Conservation (phyloP, 1,284 basidiomycete genomes). For the Papiliotrema laurentii region DNA sequence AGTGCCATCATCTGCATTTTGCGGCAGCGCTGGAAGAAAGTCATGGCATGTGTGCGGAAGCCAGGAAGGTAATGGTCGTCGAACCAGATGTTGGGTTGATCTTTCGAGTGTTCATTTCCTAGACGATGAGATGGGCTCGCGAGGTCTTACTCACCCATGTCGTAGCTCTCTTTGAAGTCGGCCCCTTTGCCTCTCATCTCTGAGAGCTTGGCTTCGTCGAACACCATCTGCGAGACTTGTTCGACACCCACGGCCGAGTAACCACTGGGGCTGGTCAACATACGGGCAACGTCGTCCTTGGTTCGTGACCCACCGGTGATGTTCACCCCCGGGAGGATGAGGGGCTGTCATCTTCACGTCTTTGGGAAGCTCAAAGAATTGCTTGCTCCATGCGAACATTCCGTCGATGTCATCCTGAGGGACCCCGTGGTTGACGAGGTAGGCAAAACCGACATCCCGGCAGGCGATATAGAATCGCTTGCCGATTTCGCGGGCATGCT, state of each 20-base stretch:
- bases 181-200: conserved; percentile 47
- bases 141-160: conserved; percentile 51
- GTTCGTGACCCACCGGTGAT: conserved; percentile 28
- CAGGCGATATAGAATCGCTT: conserved; percentile 24
- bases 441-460: conserved; percentile 49
- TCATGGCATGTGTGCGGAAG: conserved; percentile 54
- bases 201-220: conserved; percentile 43
- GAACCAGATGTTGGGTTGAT: conserved; percentile 59
- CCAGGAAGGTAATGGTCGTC: conserved; percentile 56
- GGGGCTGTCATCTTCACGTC: conserved; percentile 58
- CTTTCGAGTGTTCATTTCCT: conserved; percentile 31
- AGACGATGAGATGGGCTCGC: conserved; percentile 31
- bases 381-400: conserved; percentile 55
- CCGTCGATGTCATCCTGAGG: conserved; percentile 50
- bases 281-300: neutral
- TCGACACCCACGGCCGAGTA: conserved; percentile 39
- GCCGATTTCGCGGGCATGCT: conserved; percentile 19
- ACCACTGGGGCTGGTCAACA: conserved; percentile 52
- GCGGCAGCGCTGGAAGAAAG: conserved; percentile 54
- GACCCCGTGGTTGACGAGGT: conserved; percentile 50
- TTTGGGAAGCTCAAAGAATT: conserved; percentile 55
- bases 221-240: conserved; percentile 35
- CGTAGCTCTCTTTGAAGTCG: conserved; percentile 59
- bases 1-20: conserved; percentile 52
- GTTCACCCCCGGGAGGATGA: conserved; percentile 54